Conservation (phyloP, 345 rosid genomes). For the Eucalyptus shirleyi region DNA sequence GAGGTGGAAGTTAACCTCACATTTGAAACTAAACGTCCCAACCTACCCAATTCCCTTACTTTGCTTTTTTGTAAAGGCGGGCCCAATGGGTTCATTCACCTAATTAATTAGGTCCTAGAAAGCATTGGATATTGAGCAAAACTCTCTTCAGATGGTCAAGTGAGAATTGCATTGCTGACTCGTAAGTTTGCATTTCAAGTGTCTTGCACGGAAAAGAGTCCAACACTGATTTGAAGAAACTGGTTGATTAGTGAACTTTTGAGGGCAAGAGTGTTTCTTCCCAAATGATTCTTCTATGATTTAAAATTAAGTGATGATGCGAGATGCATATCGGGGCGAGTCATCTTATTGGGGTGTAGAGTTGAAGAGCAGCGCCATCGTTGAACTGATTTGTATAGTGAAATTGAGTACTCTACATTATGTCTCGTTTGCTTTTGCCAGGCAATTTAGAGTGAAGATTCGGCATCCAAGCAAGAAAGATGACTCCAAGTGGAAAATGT, state of each 20-base stretch:
- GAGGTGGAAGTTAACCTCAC: accelerated
- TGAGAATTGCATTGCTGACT: background rate
- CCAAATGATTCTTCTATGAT: background rate
- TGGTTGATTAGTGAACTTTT: background rate
- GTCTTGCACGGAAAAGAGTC: background rate
- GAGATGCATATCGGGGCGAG: background rate
- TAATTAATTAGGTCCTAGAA: no score
- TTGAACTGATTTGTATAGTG: background rate
- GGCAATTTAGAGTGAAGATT: constrained; percentile 51
- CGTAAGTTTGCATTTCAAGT: background rate
- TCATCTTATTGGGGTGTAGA: background rate
- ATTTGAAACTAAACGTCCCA: no score
- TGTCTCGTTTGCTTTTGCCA: background rate
- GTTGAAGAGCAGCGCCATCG: background rate
- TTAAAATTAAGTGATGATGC: background rate
- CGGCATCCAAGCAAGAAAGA: constrained; percentile 55
- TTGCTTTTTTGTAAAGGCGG: no score
- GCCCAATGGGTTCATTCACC: no score
- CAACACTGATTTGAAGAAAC: background rate
- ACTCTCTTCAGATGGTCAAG: background rate
- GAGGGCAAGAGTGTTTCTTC: background rate
- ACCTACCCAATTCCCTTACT: no score
- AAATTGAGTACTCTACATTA: background rate
- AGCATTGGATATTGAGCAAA: no score
- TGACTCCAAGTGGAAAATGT: constrained; percentile 49